phyloP scores from a whole-genome alignment of 148 eudicot genomes.

The Amaranthus cruentus region DNA sequence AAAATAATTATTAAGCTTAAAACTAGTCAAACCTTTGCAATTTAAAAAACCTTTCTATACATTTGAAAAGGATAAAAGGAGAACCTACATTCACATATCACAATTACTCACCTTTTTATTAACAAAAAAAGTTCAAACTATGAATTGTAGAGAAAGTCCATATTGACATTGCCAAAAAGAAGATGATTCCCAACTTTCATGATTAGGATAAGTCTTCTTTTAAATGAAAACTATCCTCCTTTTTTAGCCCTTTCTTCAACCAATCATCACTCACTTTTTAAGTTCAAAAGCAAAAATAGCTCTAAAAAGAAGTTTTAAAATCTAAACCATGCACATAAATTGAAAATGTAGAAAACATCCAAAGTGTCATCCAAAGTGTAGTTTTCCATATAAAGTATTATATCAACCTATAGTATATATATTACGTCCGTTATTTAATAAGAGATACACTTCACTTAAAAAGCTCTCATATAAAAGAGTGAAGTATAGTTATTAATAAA shows the following conservation, averaged over 20 bases:
- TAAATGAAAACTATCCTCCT: slow-evolving; percentile 8
- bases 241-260: slow-evolving; percentile 11
- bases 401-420: too few species aligned
- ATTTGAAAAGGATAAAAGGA: slow-evolving; percentile 1
- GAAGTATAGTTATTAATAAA: too few species aligned
- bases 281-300: neutral
- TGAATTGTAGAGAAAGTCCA: slow-evolving; percentile 22
- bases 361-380: slow-evolving; percentile 10
- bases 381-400: too few species aligned
- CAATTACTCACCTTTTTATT: too few species aligned
- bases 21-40: neutral
- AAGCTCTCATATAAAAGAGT: too few species aligned
- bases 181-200: slow-evolving; percentile 14
- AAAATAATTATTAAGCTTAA: neutral
- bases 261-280: slow-evolving; percentile 9
- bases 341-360: slow-evolving; percentile 24
- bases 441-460: too few species aligned
- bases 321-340: slow-evolving; percentile 16
- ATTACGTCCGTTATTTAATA: too few species aligned
- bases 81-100: too few species aligned
- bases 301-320: slow-evolving; percentile 10
- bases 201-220: slow-evolving; percentile 20
- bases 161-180: slow-evolving; percentile 6
- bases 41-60: neutral
- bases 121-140: neutral